Evolutionary conservation across 257 asterid species (phyloP).

Genomic region (Solanum piurae): DNA sequence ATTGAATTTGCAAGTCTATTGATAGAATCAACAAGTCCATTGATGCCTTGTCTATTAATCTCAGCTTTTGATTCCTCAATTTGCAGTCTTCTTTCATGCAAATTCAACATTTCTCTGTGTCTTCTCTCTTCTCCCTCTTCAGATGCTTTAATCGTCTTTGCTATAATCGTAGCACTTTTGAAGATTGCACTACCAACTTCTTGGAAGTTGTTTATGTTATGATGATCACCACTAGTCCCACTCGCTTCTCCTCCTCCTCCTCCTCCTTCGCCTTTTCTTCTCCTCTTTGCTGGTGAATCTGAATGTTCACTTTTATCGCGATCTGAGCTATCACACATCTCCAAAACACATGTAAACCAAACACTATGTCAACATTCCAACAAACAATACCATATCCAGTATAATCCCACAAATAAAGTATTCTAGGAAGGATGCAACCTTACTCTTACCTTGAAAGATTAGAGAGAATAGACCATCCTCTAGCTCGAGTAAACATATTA

Average conservation of each 20-base stretch:
- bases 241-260: not conserved
- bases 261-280: constrained; percentile 28
- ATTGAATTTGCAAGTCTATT: constrained; percentile 78
- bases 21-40: constrained; percentile 72
- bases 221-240: not conserved
- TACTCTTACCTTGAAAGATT: not conserved
- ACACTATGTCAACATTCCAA: not conserved
- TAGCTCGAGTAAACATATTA: not conserved
- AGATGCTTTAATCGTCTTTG: constrained; percentile 54
- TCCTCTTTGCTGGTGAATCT: constrained; percentile 57
- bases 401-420: too few species aligned
- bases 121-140: constrained; percentile 73
- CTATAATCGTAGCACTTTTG: constrained; percentile 54
- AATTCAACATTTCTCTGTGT: constrained; percentile 47
- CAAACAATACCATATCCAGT: not conserved
- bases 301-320: constrained; percentile 44
- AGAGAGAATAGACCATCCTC: not conserved
- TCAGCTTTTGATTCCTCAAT: constrained; percentile 82
- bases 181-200: constrained; percentile 49
- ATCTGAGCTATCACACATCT: constrained; percentile 12
- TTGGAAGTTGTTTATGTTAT: not conserved
- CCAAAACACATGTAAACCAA: constrained; percentile 1
- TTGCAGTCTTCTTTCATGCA: constrained; percentile 63
- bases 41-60: constrained; percentile 62
- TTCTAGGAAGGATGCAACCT: not conserved